Percentiles rank a stretch among this genome's conserved stretches.
Conservation (phyloP, 2,329 filamentous ascomycete genomes). For the Diplodia mutila region DNA sequence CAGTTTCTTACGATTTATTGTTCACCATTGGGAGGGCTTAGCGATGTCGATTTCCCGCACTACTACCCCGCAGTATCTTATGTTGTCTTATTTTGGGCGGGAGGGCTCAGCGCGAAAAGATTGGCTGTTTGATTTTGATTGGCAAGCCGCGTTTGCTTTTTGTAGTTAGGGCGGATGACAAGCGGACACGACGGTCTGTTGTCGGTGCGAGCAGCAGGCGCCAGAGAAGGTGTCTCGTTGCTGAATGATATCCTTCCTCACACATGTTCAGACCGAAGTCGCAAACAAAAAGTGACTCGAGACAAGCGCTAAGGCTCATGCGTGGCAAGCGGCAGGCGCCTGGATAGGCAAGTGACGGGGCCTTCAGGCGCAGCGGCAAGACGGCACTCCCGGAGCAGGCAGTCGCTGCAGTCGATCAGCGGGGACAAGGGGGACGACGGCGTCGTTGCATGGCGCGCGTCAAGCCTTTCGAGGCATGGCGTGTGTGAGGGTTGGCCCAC, state of each 20-base stretch:
- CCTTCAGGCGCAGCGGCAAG: background rate
- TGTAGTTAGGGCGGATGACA: conserved; percentile 11
- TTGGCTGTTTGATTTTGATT: conserved; percentile 22
- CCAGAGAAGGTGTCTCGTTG: background rate
- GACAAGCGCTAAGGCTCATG: background rate
- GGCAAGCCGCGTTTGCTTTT: conserved; percentile 17
- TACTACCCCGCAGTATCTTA: conserved; percentile 16
- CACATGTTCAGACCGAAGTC: background rate
- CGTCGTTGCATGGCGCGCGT: conserved; percentile 17
- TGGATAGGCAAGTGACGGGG: background rate
- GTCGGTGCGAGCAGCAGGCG: background rate
- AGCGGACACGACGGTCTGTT: background rate
- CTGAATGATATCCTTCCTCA: conserved; percentile 18
- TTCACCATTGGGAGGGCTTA: conserved; percentile 15
- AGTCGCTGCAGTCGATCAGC: conserved; percentile 21
- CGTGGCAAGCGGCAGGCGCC: background rate
- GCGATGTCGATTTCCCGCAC: conserved; percentile 6
- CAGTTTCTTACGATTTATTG: conserved; percentile 19
- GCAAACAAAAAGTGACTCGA: background rate
- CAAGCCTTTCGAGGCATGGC: conserved; percentile 9
- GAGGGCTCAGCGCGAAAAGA: conserved; percentile 15
- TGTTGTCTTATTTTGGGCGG: conserved; percentile 2
- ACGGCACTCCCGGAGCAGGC: no score
- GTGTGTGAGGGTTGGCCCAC: background rate
- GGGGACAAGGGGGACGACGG: conserved; percentile 10